A percentile compares a stretch with the other conserved stretches of the same genome.
Conservation (phyloP, 2,329 filamentous ascomycete genomes). For the Verticillium zaregamsianum region DNA sequence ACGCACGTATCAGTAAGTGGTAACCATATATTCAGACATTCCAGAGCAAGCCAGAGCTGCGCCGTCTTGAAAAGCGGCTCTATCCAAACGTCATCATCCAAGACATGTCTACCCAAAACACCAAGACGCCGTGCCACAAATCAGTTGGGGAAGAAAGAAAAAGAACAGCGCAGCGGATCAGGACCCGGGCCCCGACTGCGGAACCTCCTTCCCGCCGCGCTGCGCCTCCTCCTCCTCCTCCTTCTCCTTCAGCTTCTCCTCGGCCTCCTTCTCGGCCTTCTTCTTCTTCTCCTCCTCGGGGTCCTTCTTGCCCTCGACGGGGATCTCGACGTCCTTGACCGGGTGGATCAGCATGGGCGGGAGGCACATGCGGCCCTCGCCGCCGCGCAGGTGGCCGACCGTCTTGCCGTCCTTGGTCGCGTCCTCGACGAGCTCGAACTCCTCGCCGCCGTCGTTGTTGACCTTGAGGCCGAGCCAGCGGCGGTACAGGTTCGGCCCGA, state of each 20-base stretch:
- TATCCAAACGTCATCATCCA: not conserved
- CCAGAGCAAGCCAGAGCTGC: not conserved
- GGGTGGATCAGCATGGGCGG: constrained; percentile 88
- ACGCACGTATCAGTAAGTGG: not conserved
- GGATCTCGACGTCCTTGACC: constrained; percentile 69
- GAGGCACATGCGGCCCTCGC: constrained; percentile 84
- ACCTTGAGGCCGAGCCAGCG: constrained; percentile 83
- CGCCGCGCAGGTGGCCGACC: constrained; percentile 54
- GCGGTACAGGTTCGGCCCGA: constrained; percentile 75
- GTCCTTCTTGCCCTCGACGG: constrained; percentile 51
- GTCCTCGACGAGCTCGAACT: constrained; percentile 62
- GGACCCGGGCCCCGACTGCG: not conserved
- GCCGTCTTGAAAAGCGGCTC: not conserved
- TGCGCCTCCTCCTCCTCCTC: not conserved
- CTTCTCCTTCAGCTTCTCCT: constrained; percentile 4
- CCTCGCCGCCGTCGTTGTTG: constrained; percentile 73
- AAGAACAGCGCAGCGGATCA: not conserved
- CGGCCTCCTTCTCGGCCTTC: constrained; percentile 27
- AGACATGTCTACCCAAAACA: not conserved
- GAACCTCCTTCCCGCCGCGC: not conserved
- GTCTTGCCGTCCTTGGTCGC: constrained; percentile 43
- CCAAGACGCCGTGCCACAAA: not conserved
- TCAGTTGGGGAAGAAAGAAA: not conserved
- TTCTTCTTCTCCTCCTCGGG: constrained; percentile 36
- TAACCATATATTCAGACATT: not conserved